Evolutionary conservation across 345 rosid genomes (phyloP).

Genomic region (Brassica cretica): DNA sequence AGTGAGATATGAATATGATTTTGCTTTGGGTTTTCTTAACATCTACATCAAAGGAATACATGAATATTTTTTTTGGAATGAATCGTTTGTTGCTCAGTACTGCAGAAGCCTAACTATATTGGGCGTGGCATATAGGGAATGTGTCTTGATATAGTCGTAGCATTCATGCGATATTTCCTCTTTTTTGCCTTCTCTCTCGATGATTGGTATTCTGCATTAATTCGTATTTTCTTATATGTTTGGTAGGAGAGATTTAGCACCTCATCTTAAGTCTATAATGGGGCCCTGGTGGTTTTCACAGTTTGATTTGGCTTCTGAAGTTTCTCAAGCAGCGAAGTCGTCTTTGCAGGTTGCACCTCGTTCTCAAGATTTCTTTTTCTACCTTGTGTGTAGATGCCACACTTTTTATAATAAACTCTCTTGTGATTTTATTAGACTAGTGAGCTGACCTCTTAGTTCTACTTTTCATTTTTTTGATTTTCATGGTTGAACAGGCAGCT

Average conservation of each 20-base stretch:
- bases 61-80: constrained; percentile 10
- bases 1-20: background rate
- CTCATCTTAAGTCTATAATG: constrained; percentile 80
- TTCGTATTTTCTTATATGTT: constrained; percentile 32
- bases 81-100: constrained; percentile 23
- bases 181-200: background rate
- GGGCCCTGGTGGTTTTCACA: constrained; percentile 99
- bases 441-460: constrained; percentile 10
- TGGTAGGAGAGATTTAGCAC: constrained; percentile 87
- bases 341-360: constrained; percentile 70
- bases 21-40: constrained; percentile 16
- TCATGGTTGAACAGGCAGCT: constrained; percentile 65
- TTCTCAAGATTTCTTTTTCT: constrained; percentile 4
- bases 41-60: background rate
- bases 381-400: constrained; percentile 19
- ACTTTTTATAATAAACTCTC: constrained; percentile 2
- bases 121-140: constrained; percentile 10
- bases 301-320: constrained; percentile 84
- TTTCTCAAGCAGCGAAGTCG: constrained; percentile 80
- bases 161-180: background rate
- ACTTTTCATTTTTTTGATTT: constrained; percentile 21
- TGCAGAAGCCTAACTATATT: constrained; percentile 13
- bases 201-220: constrained; percentile 16
- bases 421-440: constrained; percentile 16
- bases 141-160: constrained; percentile 25